Base-by-base conservation (phyloP, 306 rosid genomes). In the Inga leiocalycina region DNA sequence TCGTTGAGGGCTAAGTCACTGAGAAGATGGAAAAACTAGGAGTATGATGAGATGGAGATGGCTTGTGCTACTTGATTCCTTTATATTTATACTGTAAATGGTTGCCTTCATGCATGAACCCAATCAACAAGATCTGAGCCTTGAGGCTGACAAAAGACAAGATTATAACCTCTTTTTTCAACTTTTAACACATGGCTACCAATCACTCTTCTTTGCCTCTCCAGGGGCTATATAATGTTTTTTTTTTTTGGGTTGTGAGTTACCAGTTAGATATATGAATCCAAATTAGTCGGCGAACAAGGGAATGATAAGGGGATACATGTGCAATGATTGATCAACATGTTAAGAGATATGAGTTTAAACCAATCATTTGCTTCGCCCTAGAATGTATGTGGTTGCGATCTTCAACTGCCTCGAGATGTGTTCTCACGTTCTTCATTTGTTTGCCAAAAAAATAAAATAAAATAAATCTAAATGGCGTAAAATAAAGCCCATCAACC, bases 261-360 rank as follows among this genome's bases (percentile, higher is more conserved):
- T 81, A 78, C 74, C 10, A 52, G 78, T 78, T 56, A 83, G 82
- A 71, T 86, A 78, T 69, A 57, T 64, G 3, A 72, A 76, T 80
- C 73, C 81, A 82, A 84, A 78, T 79, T 85, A 85, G 88, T 73
- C 78, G 86, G 88, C 80, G 85, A 83, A 67, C 70, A 79, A 80
- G 77, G 89, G 98, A 94, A 62, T 24, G 13, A 92, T 88, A 91
- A 74, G 65, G 87, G 87, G 89, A 67, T 79, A 88, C 97, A 94
- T 92, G 98, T 94, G 97, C 97, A 90, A 91, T 90, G 97, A 91
- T 92, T 88, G 87, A 84, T 76, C 56, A 39, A 79, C 85, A 81
- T 76, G 84, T 80, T 84, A 87, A 87, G 82, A 82, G 82, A 35
- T 72, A 76, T 81, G 83, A 87, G 87, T 84, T 81, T 27, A 27